Evolutionary conservation across 176 grass and related monocot genomes (phyloP), one percentile per base, ranked within the genome.

Genomic region (Carex scoparia): DNA sequence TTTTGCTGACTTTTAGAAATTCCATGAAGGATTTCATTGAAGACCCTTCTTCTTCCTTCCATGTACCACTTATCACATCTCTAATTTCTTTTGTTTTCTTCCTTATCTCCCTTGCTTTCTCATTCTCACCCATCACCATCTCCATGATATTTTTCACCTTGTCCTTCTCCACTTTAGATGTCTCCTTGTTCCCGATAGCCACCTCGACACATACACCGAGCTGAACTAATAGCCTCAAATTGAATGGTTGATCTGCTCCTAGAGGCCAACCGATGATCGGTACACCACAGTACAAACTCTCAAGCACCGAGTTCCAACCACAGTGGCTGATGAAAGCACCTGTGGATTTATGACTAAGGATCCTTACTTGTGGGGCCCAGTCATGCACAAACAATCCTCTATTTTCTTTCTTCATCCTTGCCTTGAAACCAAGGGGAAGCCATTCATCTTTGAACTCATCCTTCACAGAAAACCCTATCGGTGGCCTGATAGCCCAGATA

Each of bases 391-490:
- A 33, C 7, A 79, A 9, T 33, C 75, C 75, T 32, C n/a, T 59
- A 31, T 79, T 33, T 10, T 79, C 49, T 79, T 57, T 19, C 75
- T 15, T 57, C 42, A 80, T 84, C 62, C 71, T 32, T 38, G 60
- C 23, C 59, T 88, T 63, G 86, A 88, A 84, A 18, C 31, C 81
- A 14, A 63, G 19, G 48, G 86, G 86, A 56, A 88, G 70, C 86
- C 86, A 88, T 55, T 84, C 70, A 13, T 66, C 81, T 55, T 67
- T 27, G 86, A 79, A 84, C 60, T 56, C 42, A 0, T 23, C 81
- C 2, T 79, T 84, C 31, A 48, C 10, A 16, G 48, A 32, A 64
- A 79, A 84, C 9, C 86, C 86, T 4, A 80, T 56, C 0, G 86
- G 86, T 1, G 86, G 70, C 46, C 70, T 42, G 28, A 88, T 69